A percentile compares a stretch with the other conserved stretches of the same genome.
phyloP scores from a whole-genome alignment of 2,329 filamentous ascomycete species.

The Allantophomopsis lycopodina region DNA sequence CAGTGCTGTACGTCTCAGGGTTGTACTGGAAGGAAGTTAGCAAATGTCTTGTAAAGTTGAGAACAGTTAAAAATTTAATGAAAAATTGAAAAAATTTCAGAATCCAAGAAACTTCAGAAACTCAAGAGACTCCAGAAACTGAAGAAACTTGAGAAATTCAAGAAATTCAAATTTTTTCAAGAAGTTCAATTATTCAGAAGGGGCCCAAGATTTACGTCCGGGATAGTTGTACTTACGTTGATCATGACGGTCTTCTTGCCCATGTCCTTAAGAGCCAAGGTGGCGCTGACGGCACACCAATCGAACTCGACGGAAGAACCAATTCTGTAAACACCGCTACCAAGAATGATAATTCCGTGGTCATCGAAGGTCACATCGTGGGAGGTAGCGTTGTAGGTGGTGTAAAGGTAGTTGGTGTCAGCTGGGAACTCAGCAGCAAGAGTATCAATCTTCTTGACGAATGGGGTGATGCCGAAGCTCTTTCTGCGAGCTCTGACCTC shows the following conservation, averaged over 20 bases:
- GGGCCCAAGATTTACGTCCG: too few species aligned
- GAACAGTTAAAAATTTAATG: too few species aligned
- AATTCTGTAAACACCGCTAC: slow-evolving; percentile 93
- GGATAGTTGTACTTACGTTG: slow-evolving; percentile 48
- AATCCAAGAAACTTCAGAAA: too few species aligned
- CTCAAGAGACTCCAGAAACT: too few species aligned
- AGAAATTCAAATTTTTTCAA: too few species aligned
- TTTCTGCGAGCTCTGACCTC: slow-evolving; percentile 76
- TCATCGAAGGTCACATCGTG: slow-evolving; percentile 94
- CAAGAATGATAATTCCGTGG: slow-evolving; percentile 77
- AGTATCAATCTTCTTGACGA: slow-evolving; percentile 98
- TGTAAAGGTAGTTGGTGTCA: slow-evolving; percentile 91
- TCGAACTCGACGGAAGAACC: slow-evolving; percentile 97
- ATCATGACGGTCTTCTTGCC: slow-evolving; percentile 98
- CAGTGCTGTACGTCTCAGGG: slow-evolving; percentile 65
- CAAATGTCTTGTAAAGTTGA: slow-evolving; percentile 1
- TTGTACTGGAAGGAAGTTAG: slow-evolving; percentile 14
- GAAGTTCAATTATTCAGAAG: too few species aligned
- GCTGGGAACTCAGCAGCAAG: slow-evolving; percentile 94
- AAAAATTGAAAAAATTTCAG: too few species aligned
- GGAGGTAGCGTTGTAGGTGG: slow-evolving; percentile 89
- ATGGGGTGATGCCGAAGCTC: slow-evolving; percentile 80
- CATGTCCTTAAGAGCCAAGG: slow-evolving; percentile 68
- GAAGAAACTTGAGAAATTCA: too few species aligned
- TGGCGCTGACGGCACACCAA: slow-evolving; percentile 92